Evolutionary conservation across 2,329 filamentous ascomycete genomes (phyloP).

Genomic region (Stemphylium beticola): DNA sequence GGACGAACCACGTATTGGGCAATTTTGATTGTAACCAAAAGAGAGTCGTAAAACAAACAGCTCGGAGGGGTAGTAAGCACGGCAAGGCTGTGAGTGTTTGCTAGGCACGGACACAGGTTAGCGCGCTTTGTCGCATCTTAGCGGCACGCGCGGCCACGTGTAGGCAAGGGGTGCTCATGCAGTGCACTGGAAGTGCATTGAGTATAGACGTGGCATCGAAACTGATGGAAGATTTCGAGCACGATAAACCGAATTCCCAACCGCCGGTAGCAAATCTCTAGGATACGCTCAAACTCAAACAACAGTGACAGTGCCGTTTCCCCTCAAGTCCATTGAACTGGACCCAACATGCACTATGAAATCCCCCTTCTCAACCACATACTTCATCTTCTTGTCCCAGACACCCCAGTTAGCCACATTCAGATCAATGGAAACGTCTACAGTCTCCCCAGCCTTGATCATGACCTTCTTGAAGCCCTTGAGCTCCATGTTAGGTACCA

Average conservation of each 20-base stretch:
- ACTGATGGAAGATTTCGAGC: not conserved
- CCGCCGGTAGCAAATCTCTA: not conserved
- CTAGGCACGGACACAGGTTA: too few relatives aligned
- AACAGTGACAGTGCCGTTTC: constrained; percentile 64
- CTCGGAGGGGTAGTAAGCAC: too few relatives aligned
- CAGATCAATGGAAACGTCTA: constrained; percentile 60
- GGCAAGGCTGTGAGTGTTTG: too few relatives aligned
- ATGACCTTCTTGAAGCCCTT: constrained; percentile 72
- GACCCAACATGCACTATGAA: constrained; percentile 68
- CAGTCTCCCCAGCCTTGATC: constrained; percentile 65
- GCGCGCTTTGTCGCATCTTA: too few relatives aligned
- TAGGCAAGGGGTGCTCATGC: too few relatives aligned
- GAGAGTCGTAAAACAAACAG: too few relatives aligned
- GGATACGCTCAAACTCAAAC: constrained; percentile 3
- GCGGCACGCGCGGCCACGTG: too few relatives aligned
- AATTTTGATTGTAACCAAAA: too few relatives aligned
- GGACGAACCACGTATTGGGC: too few relatives aligned
- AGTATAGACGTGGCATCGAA: not conserved
- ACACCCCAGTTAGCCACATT: constrained; percentile 60
- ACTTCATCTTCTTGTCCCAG: constrained; percentile 68
- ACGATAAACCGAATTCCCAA: too few relatives aligned
- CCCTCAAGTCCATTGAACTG: constrained; percentile 63
- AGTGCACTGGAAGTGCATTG: not conserved
- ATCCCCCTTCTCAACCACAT: constrained; percentile 74
- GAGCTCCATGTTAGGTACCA: constrained; percentile 68